These are phyloP conservation scores for Ophiocordyceps camponoti-floridani DNA, from an alignment of 2,329 filamentous ascomycete species.

Conservation along the genomic window DNA sequence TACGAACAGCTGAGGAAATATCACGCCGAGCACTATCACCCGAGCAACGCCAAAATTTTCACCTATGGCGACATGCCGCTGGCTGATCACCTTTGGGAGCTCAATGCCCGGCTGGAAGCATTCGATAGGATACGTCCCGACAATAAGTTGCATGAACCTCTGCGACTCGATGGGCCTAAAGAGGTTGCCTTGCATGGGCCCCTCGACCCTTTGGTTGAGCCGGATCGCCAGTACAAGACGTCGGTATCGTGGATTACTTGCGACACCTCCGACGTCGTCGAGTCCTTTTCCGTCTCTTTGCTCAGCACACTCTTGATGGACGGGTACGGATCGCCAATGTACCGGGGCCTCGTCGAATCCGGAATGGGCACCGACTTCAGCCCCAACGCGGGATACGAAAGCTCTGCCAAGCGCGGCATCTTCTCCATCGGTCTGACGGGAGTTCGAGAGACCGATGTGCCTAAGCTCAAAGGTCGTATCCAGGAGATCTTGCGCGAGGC, in stretches of 20 bases:
- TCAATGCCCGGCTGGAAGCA: conserved; percentile 53
- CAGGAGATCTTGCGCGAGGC: conserved; percentile 54
- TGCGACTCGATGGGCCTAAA: conserved; percentile 51
- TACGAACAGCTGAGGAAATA: conserved; percentile 79
- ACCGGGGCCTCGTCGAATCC: conserved; percentile 72
- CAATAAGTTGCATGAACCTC: conserved; percentile 56
- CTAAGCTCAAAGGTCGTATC: conserved; percentile 58
- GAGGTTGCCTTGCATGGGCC: conserved; percentile 62
- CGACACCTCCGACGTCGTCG: conserved; percentile 63
- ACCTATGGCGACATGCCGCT: conserved; percentile 92
- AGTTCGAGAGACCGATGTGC: conserved; percentile 64
- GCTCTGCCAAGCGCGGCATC: conserved; percentile 56
- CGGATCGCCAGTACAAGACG: conserved; percentile 81
- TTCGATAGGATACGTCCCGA: conserved; percentile 59
- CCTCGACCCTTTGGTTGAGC: conserved; percentile 68
- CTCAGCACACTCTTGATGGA: conserved; percentile 75
- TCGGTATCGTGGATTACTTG: conserved; percentile 87
- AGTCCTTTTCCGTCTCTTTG: conserved; percentile 74
- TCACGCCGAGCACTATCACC: conserved; percentile 87
- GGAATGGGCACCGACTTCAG: conserved; percentile 87
- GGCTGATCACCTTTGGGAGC: conserved; percentile 58
- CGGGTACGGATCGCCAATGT: conserved; percentile 88
- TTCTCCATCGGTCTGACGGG: conserved; percentile 86
- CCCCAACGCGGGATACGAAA: conserved; percentile 84
- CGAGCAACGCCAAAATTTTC: conserved; percentile 89